These are phyloP conservation scores for Calonectria naviculata DNA, from an alignment of 2,329 filamentous ascomycete genomes.

Conservation along the genomic window DNA sequence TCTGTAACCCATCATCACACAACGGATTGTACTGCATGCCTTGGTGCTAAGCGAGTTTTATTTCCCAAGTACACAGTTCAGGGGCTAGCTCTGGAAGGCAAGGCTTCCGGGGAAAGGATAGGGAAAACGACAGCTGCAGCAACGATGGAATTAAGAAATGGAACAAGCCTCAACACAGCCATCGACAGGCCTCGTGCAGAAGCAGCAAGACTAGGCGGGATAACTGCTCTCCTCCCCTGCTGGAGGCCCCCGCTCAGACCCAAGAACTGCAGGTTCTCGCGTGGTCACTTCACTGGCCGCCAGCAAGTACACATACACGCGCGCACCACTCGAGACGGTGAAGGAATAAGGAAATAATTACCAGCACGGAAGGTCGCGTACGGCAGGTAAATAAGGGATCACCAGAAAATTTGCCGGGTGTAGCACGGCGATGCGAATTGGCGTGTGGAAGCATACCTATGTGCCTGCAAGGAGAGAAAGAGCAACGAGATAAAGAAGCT, in stretches of 20 bases:
- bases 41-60: not conserved
- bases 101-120: no score
- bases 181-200: no score
- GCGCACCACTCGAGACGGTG: not conserved
- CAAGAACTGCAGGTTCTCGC: slow-evolving; percentile 5
- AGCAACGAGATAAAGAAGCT: not conserved
- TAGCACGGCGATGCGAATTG: not conserved
- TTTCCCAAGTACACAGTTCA: no score
- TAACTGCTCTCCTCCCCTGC: not conserved
- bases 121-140: no score
- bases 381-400: not conserved
- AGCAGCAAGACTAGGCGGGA: not conserved
- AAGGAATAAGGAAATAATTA: not conserved
- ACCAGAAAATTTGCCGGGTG: not conserved
- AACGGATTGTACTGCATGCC: not conserved
- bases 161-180: no score
- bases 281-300: not conserved
- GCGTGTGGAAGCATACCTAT: not conserved
- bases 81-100: no score
- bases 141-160: no score
- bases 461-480: no score
- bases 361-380: not conserved
- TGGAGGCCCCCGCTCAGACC: not conserved
- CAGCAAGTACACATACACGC: not conserved
- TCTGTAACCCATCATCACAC: not conserved